Base-by-base conservation (phyloP, 2,329 filamentous ascomycete genomes). In the Knoxdaviesia proteae region DNA sequence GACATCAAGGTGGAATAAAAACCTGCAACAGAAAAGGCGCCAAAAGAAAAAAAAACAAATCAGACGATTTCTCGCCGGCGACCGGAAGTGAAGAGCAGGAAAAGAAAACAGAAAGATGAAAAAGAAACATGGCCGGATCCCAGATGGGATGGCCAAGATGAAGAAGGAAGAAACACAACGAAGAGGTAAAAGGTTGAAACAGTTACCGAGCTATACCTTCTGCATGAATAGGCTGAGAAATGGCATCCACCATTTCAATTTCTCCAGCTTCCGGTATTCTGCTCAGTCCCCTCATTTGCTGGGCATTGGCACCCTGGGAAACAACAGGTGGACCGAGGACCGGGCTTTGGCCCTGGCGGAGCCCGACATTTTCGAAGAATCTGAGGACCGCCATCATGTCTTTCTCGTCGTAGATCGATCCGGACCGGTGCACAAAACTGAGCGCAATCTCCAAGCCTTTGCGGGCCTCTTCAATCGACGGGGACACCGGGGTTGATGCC, bases 311-410 rank as follows among this genome's bases (percentile, higher is more conserved):
- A 39, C 11, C n/a, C 36, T 36, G 11, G 39, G 11, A 36, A 36
- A 20, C 20, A 20, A 20, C 20, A 20, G 20, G 20, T 20, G 20
- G 20, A 20, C 20, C 11, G 34, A 36, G 9, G 11, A 9, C 34
- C 34, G 32, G 7, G 33, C 33, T 36, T 42, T 42, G 31, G 36
- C 32, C 7, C 31, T 45, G 42, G 5, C 41, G 39, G 8, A 46
- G 33, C 7, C 47, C 47, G 5, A 43, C 41, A 9, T 30, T 39
- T n/a, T 47, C 45, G 33, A 49, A 49, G 38, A 49, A 49, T 3
- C 46, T 39, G 10, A 46, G 36, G n/a, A 47, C 47, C 5, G 42
- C 40, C 41, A 46, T 42, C 33, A 49, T 8, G 30, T 48, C 46
- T 4, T 38, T 42, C 33, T 45, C 44, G 8, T 46, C 43, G 34